Base-by-base conservation (phyloP, 1,284 basidiomycete genomes). In the Phellopilus nigrolimitatus region DNA sequence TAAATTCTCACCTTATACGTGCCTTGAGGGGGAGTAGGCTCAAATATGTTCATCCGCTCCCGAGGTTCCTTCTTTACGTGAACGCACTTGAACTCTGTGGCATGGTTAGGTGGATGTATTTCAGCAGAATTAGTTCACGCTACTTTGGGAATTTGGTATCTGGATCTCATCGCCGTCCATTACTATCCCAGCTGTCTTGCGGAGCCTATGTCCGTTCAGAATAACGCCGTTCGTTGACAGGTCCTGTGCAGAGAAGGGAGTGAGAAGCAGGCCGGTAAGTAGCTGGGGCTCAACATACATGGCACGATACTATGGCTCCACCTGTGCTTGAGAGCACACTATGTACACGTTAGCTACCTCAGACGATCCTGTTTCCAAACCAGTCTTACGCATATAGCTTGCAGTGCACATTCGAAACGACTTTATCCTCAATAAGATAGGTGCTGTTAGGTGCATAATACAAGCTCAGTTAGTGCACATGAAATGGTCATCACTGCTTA, bases 151-250 rank as follows among this genome's bases (percentile, higher is more conserved):
- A 42, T 76, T 73, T 0, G 84, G 85, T 46, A 91, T 75, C 58
- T 79, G 71, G 48, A 91, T 65, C 0, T 73, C 62, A 61, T 91
- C 88, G 2, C 85, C 84, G 58, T 91, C 75, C 79, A 84, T 81
- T 4, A 91, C 69, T 46, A 91, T 80, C 19, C 84, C 75, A 1
- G 77, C 78, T 1, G 75, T 69, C 61, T 80, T 82, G 38, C 74
- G 73, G 39, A 90, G 78, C 41, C 75, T 74, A 59, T 84, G 75
- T 0, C 76, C 81, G 61, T 92, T 92, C 47, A 90, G 69, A 28
- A 77, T 63, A 33, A 90, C 69, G 1, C 90, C 89, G 57, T 91
- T 91, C n/a, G 80, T 79, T 0, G 89, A 91, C 15, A 80, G 33
- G 63, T 91, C 90, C 82, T 90, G 58, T 7, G 34, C 10, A n/a